Conservation (phyloP, 495 filamentous ascomycete species). For the Neurospora sublineolata region DNA sequence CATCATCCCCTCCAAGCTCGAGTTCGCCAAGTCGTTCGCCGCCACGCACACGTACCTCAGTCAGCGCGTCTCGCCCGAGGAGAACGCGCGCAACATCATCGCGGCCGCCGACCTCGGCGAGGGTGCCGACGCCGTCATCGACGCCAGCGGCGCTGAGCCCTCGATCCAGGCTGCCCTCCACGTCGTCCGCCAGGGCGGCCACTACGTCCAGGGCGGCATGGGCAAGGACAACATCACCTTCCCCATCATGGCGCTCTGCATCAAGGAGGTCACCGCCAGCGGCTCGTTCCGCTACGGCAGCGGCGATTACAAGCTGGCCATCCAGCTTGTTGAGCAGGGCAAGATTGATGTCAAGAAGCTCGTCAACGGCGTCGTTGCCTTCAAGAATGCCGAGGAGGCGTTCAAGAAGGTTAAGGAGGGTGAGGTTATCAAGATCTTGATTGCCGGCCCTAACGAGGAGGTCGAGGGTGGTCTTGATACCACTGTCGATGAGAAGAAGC, state of each 20-base stretch:
- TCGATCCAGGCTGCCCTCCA: slow-evolving; percentile 67
- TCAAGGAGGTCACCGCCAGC: slow-evolving; percentile 71
- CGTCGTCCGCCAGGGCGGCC: slow-evolving; percentile 57
- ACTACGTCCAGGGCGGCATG: slow-evolving; percentile 79
- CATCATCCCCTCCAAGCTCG: slow-evolving; percentile 55
- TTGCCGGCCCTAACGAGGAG: slow-evolving; percentile 55
- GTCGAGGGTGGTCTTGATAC: slow-evolving; percentile 15
- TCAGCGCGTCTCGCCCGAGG: slow-evolving; percentile 43
- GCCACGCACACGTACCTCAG: slow-evolving; percentile 56
- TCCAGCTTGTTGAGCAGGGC: slow-evolving; percentile 53
- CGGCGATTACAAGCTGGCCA: slow-evolving; percentile 69
- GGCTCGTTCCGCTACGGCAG: slow-evolving; percentile 76
- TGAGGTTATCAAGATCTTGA: slow-evolving; percentile 75
- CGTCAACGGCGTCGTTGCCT: slow-evolving; percentile 56
- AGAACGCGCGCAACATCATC: slow-evolving; percentile 52
- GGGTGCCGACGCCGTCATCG: slow-evolving; percentile 70
- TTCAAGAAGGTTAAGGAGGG: slow-evolving; percentile 68
- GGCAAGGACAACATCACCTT: slow-evolving; percentile 66
- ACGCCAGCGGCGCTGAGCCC: slow-evolving; percentile 69
- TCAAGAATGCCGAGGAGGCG: slow-evolving; percentile 62
- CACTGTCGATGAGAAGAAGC: slow-evolving; percentile 11
- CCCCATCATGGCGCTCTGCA: slow-evolving; percentile 69
- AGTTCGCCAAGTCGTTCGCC: slow-evolving; percentile 56
- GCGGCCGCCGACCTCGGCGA: slow-evolving; percentile 34
- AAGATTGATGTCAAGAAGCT: slow-evolving; percentile 61